A percentile compares a stretch with the other conserved stretches of the same genome.
These are phyloP conservation scores for Monosporascus sp. DNA, from an alignment of 2,329 filamentous ascomycete species.

Conservation along the genomic window DNA sequence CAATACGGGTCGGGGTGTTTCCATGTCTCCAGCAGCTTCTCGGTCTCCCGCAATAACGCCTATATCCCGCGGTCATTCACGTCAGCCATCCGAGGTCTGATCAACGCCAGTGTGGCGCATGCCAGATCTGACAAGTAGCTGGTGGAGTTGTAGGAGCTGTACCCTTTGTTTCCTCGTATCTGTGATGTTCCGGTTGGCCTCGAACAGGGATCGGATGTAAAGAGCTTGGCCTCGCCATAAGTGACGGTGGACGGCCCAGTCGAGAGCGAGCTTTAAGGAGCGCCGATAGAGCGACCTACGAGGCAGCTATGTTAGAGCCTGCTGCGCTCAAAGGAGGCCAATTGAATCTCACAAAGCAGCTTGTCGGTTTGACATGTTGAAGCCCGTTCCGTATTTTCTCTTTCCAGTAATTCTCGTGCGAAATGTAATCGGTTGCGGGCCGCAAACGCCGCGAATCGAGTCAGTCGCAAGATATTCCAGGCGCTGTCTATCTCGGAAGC, in stretches of 20 bases:
- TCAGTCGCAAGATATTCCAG: not conserved
- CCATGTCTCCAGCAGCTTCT: conserved; percentile 84
- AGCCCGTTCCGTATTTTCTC: conserved; percentile 5
- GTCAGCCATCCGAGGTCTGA: conserved; percentile 7
- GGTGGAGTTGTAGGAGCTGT: conserved; percentile 16
- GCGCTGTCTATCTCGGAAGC: not conserved
- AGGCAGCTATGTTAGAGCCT: conserved; percentile 10
- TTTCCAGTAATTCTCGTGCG: conserved; percentile 1
- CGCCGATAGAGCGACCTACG: conserved; percentile 77
- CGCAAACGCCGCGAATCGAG: not conserved
- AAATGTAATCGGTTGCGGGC: conserved; percentile 1
- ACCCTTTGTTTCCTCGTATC: conserved; percentile 86
- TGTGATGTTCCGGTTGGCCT: conserved; percentile 80
- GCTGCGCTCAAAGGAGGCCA: not conserved
- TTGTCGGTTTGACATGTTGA: conserved; percentile 41
- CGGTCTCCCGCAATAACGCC: conserved; percentile 81
- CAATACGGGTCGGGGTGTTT: conserved; percentile 95
- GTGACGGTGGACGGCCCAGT: conserved; percentile 91
- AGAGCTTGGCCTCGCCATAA: conserved; percentile 94
- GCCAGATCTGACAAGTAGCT: not conserved
- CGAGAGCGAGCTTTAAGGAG: conserved; percentile 85
- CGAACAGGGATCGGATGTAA: conserved; percentile 92
- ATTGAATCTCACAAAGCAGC: conserved; percentile 43
- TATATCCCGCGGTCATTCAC: conserved; percentile 31
- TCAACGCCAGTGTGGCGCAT: not conserved